These are phyloP conservation scores for Fusarium secorum DNA, from an alignment of 2,329 filamentous ascomycete genomes.

Conservation along the genomic window DNA sequence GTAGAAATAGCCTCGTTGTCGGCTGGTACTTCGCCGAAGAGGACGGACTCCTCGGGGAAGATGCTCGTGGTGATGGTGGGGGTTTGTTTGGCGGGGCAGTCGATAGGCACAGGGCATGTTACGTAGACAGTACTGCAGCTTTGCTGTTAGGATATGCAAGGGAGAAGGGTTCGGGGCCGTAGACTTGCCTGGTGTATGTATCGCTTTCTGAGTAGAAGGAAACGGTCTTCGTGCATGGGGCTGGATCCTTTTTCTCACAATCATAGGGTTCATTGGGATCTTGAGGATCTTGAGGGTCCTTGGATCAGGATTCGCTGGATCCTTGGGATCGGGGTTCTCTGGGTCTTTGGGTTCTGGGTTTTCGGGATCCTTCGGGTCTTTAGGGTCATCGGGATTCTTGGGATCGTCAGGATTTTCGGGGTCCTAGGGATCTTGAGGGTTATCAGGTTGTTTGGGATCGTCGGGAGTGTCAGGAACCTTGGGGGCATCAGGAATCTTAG, in stretches of 20 bases:
- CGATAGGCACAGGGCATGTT: not conserved
- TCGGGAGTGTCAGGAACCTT: not conserved
- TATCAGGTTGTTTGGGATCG: not conserved
- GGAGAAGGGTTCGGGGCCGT: fast-evolving
- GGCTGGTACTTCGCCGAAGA: not conserved
- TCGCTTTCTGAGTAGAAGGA: not conserved
- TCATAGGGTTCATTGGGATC: not conserved
- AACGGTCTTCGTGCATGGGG: not conserved
- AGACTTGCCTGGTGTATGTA: not conserved
- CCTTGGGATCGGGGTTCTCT: not conserved
- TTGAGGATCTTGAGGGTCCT: too few relatives aligned
- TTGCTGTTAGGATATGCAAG: not conserved
- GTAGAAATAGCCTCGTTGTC: not conserved
- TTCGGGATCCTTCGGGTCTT: not conserved
- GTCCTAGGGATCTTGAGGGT: too few relatives aligned
- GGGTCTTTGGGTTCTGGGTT: fast-evolving
- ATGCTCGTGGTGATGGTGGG: not conserved
- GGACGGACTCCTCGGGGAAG: not conserved
- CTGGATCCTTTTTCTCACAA: not conserved
- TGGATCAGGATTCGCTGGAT: not conserved
- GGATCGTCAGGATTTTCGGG: not conserved
- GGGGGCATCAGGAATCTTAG: not conserved
- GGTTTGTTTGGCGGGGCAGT: not conserved
- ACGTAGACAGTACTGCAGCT: not conserved
- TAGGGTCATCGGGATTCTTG: not conserved